Conservation (phyloP, 2,329 filamentous ascomycete genomes). For the Cladosporium oxysporum region DNA sequence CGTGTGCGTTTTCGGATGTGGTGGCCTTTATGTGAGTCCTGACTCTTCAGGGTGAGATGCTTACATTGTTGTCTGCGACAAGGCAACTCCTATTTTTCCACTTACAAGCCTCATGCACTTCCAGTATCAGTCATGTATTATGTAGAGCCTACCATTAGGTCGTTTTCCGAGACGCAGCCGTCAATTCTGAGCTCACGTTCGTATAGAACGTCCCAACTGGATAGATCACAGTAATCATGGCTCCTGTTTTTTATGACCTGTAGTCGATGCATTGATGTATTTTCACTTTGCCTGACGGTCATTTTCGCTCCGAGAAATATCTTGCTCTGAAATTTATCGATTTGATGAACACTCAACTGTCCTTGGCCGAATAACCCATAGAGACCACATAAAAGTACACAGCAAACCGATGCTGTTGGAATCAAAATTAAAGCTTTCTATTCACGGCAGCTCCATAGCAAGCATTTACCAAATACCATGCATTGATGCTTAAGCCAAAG, state of each 20-base stretch:
- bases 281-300: neutral
- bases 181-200: neutral
- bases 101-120: neutral
- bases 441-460: neutral
- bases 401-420: neutral
- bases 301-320: rapidly evolving
- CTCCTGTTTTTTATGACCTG: neutral
- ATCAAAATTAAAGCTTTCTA: too few species aligned
- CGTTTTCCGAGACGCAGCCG: neutral
- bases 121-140: neutral
- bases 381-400: too few species aligned
- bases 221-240: neutral
- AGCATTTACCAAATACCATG: neutral
- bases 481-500: neutral
- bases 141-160: neutral
- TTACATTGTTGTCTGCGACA: neutral
- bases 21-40: neutral
- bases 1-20: neutral
- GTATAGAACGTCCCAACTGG: neutral
- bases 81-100: neutral
- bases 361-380: neutral
- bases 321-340: neutral
- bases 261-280: neutral
- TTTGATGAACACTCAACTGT: neutral
- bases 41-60: neutral